Percentiles rank a stretch among this genome's conserved stretches.
Evolutionary conservation across 2,329 filamentous ascomycete genomes (phyloP).

Genomic region (Colletotrichum tofieldiae): DNA sequence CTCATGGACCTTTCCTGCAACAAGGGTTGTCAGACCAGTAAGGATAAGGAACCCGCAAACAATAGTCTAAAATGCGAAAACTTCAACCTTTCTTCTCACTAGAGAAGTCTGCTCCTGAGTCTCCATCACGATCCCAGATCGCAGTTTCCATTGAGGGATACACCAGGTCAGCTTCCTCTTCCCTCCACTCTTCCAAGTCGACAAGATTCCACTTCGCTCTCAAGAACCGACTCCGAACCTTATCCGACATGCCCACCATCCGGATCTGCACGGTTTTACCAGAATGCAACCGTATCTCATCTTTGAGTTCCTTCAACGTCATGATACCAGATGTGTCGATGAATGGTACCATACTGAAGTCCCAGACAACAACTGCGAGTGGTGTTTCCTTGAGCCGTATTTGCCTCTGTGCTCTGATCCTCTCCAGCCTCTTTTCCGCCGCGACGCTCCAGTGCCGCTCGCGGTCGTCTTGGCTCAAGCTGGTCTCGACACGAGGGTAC

Average conservation of each 20-base stretch:
- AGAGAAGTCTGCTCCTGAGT: slow-evolving; percentile 17
- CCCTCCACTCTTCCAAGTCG: slow-evolving; percentile 37
- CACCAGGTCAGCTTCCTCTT: slow-evolving; percentile 39
- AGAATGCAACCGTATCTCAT: slow-evolving; percentile 65
- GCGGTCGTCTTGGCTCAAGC: slow-evolving; percentile 50
- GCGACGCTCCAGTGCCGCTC: slow-evolving; percentile 71
- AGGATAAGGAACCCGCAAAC: background rate
- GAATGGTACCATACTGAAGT: slow-evolving; percentile 67
- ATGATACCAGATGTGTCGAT: slow-evolving; percentile 69
- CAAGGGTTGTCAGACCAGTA: background rate
- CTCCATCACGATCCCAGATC: slow-evolving; percentile 39
- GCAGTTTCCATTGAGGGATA: slow-evolving; percentile 38
- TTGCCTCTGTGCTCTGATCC: slow-evolving; percentile 60
- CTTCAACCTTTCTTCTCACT: slow-evolving; percentile 31
- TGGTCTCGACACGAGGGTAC: slow-evolving; percentile 47
- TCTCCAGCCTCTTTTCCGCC: slow-evolving; percentile 62
- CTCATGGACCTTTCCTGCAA: background rate
- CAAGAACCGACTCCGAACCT: slow-evolving; percentile 58
- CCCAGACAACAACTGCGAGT: slow-evolving; percentile 66
- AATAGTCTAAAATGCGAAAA: background rate
- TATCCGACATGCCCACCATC: slow-evolving; percentile 64
- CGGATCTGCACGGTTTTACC: slow-evolving; percentile 63
- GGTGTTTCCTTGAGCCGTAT: slow-evolving; percentile 47
- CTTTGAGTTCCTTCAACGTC: slow-evolving; percentile 65
- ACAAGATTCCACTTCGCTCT: slow-evolving; percentile 55